Evolutionary conservation across 2,329 filamentous ascomycete species (phyloP), one percentile per base, ranked within the genome.

Genomic region (Nothomitra cinnamomea): DNA sequence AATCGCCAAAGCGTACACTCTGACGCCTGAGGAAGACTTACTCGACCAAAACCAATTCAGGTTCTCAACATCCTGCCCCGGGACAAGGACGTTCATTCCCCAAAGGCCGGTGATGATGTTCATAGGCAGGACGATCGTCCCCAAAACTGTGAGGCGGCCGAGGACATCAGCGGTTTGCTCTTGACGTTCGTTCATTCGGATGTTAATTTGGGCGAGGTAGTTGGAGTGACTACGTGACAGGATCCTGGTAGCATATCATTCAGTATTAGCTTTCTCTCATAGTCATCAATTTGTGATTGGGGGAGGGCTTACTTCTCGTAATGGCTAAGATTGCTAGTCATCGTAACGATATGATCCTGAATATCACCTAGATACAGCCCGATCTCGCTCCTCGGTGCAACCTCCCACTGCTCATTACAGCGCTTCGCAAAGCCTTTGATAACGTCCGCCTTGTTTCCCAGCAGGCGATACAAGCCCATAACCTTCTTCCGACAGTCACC

Each of bases 171-270:
- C 87, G 1, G 92, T 98, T 70, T 94, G 83, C 67, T 98, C 90
- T 65, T 94, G 87, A 48, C 92, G 83, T 72, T 96, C 90, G 67
- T 95, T 95, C 90, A 96, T 96, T 62, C 88, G 82, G 61, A 96
- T 95, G 68, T 95, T 96, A 70, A 98, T 95, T 66, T 98, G 92
- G 0, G 92, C 92, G n/a, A 98, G 83, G 65, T 98, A 98, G 66
- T 96, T 98, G 64, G 81, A 86, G 63, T 98, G 92, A 12, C 89
- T 89, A 55, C 92, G 80, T 49, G 87, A 87, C 25, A 98, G 76
- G 51, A 98, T 86, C 63, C 87, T 92, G 59, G 32, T 17, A 4
- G 22, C 2, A 28, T 5, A 2, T 28, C 15, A n/a, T n/a, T n/a
- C n/a, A n/a, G 21, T 17, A 48, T 17, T 3, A 25, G 8, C 10